Conservation (phyloP, 208 protist genomes). For the Trypanosomatidae sp. region DNA sequence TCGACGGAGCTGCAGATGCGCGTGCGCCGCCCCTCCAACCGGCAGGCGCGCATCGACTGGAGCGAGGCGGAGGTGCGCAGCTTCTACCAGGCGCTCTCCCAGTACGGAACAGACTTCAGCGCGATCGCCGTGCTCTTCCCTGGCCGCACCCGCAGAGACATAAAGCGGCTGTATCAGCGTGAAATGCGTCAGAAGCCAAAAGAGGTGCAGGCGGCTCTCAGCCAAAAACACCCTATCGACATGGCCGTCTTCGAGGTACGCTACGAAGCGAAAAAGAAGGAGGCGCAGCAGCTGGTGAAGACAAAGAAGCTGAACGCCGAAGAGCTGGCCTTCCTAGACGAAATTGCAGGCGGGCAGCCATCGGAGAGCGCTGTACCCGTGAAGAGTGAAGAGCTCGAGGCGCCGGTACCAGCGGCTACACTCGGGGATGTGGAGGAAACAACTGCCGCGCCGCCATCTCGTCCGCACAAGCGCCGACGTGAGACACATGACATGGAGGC, state of each 20-base stretch:
- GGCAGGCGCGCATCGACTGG: constrained; percentile 56
- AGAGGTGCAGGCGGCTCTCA: constrained; percentile 57
- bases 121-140: constrained; percentile 82
- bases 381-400: background rate
- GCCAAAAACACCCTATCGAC: constrained; percentile 57
- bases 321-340: constrained; percentile 57
- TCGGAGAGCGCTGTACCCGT: background rate
- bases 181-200: constrained; percentile 63
- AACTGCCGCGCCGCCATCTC: constrained; percentile 10
- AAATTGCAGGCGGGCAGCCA: constrained; percentile 44
- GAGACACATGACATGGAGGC: background rate
- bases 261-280: constrained; percentile 40
- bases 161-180: constrained; percentile 83
- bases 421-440: constrained; percentile 16
- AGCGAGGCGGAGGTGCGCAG: constrained; percentile 67
- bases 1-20: background rate
- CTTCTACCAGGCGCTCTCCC: constrained; percentile 84
- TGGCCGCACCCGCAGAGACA: constrained; percentile 54
- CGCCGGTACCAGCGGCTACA: constrained; percentile 1
- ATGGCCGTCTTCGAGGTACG: constrained; percentile 57
- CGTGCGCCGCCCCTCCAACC: background rate
- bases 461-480: constrained; percentile 15
- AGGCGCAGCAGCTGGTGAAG: constrained; percentile 16
- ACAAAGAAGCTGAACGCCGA: constrained; percentile 31
- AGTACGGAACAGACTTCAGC: constrained; percentile 91